Evolutionary conservation across 176 grass and related monocot genomes (phyloP), one percentile per base, ranked within the genome.

Genomic region (Carex pumila): DNA sequence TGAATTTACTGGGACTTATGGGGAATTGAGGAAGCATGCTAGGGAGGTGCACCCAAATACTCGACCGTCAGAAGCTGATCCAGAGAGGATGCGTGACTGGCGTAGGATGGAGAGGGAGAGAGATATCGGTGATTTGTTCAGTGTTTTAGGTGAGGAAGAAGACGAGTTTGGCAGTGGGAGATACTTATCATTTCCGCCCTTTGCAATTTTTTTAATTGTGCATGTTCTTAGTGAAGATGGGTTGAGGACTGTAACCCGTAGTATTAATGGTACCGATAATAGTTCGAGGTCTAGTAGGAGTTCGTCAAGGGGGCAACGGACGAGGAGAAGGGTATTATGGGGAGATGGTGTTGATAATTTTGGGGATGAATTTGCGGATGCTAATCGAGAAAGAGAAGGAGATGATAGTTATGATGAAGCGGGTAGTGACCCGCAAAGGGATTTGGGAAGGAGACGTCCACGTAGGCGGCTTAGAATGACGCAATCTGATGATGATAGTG

Each of bases 1-100:
- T 32, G 79, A 62, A 34, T 89, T 86, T 69, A 85, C 76, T 19
- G 83, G 88, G 17, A 89, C 84, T 67, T 89, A 89, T 50, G 72
- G 18, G 61, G 79, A 89, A 11, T 56, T 89, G 15, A 71, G 88
- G n/a, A 86, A 52, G 65, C 88, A 89, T 59, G 84, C 88, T 12
- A 82, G 84, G 83, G 62, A 25, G 14, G 34, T 75, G 30, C 88
- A 89, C 32, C 88, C 88, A 25, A 19, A 67, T 61, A 75, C 88
- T 37, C 84, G 88, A 67, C 88, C 88, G 6, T 79, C 88, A 64
- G 67, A 86, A 34, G 84, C 81, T 36, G 66, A 89, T 50, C 84
- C 88, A 83, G 84, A 80, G 45, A 79, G 88, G 49, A 32, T 77
- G 45, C 83, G 68, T 12, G 68, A 84, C 31, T 89, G 84, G 84